phyloP scores from a whole-genome alignment of 129 eudicot genomes.

The Chrysanthemum lavandulifolium region DNA sequence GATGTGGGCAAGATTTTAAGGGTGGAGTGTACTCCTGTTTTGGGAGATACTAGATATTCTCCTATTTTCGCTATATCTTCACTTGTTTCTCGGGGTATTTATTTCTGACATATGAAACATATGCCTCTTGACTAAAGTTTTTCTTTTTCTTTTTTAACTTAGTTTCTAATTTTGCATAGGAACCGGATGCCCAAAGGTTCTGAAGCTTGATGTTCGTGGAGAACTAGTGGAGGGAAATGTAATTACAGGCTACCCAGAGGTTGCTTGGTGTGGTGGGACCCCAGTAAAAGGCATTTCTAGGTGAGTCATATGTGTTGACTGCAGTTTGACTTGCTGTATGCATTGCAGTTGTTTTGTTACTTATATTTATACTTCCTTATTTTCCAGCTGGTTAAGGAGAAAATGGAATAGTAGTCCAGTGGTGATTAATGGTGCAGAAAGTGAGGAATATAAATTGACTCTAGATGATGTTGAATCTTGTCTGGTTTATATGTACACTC shows the following conservation, averaged over 20 bases:
- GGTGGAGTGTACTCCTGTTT: conserved; percentile 86
- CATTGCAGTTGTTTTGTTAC: neutral
- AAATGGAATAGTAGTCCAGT: conserved; percentile 95
- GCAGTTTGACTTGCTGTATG: conserved; percentile 16
- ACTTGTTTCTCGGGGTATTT: conserved; percentile 75
- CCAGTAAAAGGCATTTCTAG: conserved; percentile 95
- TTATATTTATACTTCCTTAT: conserved; percentile 5
- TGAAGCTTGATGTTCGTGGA: conserved; percentile 85
- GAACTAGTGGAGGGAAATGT: conserved; percentile 86
- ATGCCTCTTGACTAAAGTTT: conserved; percentile 7
- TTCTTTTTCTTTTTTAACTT: neutral
- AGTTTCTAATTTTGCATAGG: conserved; percentile 43
- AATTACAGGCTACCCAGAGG: conserved; percentile 71
- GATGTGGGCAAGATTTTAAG: conserved; percentile 63
- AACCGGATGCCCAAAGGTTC: conserved; percentile 87
- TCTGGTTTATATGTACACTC: conserved; percentile 95
- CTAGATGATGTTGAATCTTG: conserved; percentile 87
- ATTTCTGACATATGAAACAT: neutral
- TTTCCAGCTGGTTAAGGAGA: conserved; percentile 87
- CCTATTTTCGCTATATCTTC: conserved; percentile 83
- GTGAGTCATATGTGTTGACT: conserved; percentile 38
- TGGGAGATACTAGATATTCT: conserved; percentile 73
- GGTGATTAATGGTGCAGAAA: conserved; percentile 90
- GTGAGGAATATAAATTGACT: conserved; percentile 67
- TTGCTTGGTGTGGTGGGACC: conserved; percentile 99